These are phyloP conservation scores for Wickerhamomyces sp. DNA, from an alignment of 1,139 yeast genomes.

Conservation along the genomic window DNA sequence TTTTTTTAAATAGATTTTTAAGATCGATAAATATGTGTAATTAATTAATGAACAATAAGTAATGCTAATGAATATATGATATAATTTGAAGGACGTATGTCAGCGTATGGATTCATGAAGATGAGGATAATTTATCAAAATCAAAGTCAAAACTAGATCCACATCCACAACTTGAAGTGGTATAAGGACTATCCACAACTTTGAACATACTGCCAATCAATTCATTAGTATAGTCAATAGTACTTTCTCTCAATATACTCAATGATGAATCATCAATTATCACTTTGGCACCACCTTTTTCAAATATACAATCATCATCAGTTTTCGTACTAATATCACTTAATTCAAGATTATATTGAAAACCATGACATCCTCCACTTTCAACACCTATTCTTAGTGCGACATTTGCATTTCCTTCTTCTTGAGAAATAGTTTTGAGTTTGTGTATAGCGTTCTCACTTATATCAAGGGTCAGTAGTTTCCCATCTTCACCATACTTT, in stretches of 20 bases:
- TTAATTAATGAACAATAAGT: no score
- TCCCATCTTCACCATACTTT: conserved; percentile 23
- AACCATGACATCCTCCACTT: conserved; percentile 98
- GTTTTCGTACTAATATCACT: conserved; percentile 32
- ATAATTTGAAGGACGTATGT: no score
- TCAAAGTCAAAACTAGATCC: conserved; percentile 87
- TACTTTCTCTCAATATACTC: conserved; percentile 79
- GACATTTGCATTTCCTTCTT: conserved; percentile 56
- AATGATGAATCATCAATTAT: conserved; percentile 78
- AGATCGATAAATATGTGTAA: no score
- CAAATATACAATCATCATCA: conserved; percentile 53
- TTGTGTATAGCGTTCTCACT: conserved; percentile 47
- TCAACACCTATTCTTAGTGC: conserved; percentile 80
- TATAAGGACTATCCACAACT: conserved; percentile 83
- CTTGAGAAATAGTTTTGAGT: conserved; percentile 49
- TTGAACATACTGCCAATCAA: conserved; percentile 93
- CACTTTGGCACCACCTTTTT: conserved; percentile 64
- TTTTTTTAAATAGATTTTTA: no score
- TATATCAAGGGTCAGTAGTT: conserved; percentile 31
- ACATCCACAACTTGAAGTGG: conserved; percentile 93
- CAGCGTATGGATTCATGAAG: no score
- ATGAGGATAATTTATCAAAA: conserved; percentile 14
- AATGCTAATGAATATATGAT: not conserved
- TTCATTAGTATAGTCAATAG: conserved; percentile 85
- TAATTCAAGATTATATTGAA: conserved; percentile 73